Percentiles rank a stretch among this genome's conserved stretches.
Evolutionary conservation across 2,329 filamentous ascomycete species (phyloP).

Genomic region (Phialophora verrucosa): DNA sequence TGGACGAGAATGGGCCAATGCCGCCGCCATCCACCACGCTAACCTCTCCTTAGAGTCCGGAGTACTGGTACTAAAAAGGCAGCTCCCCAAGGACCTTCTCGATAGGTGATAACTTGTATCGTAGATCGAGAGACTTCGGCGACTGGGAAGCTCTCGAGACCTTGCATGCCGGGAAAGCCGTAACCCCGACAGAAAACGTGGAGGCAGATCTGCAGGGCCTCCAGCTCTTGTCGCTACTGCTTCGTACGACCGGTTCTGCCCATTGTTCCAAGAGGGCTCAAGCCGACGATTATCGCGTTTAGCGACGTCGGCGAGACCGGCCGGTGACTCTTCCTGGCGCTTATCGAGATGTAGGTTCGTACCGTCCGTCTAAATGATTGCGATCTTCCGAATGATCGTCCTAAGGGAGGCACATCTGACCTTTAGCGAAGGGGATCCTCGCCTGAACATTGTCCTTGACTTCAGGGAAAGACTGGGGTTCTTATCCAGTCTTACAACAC

Average conservation of each 20-base stretch:
- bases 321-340: background rate
- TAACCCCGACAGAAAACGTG: conserved; percentile 6
- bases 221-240: background rate
- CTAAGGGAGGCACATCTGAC: background rate
- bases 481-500: background rate
- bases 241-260: background rate
- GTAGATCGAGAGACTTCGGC: background rate
- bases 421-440: background rate
- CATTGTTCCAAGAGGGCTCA: background rate
- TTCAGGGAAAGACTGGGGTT: background rate
- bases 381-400: conserved; percentile 2
- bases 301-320: background rate
- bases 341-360: background rate
- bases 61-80: background rate
- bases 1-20: background rate
- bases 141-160: background rate
- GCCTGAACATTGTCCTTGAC: background rate
- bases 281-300: background rate
- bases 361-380: background rate
- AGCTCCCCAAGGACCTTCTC: background rate
- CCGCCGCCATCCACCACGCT: background rate
- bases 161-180: conserved; percentile 6
- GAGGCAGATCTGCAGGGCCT: conserved; percentile 7
- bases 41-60: background rate
- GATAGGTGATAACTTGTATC: background rate